phyloP scores from a whole-genome alignment of 129 eudicot species.

The Helianthus tuberosus region DNA sequence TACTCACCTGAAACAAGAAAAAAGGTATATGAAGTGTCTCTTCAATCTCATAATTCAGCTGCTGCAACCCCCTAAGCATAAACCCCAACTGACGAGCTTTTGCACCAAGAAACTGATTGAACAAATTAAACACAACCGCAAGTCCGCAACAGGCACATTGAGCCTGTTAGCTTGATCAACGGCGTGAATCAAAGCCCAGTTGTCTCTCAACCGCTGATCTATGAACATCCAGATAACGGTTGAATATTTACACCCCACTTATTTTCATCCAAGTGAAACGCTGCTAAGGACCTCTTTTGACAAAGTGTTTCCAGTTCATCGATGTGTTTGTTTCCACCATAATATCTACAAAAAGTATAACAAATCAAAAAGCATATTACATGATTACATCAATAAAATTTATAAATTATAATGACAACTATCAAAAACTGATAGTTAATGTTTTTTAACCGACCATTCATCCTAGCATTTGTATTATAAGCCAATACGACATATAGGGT shows the following conservation, averaged over 20 bases:
- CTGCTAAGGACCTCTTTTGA: slow-evolving; percentile 86
- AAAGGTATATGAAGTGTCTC: slow-evolving; percentile 62
- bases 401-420: background rate
- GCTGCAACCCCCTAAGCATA: slow-evolving; percentile 82
- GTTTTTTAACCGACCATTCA: no score
- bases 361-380: background rate
- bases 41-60: slow-evolving; percentile 47
- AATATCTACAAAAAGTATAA: slow-evolving; percentile 57
- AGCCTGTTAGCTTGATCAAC: no score
- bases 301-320: slow-evolving; percentile 89
- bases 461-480: no score
- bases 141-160: no score
- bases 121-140: slow-evolving; percentile 84
- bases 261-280: slow-evolving; percentile 78
- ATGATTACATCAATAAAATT: background rate
- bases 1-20: slow-evolving; percentile 68
- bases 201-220: no score
- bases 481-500: slow-evolving; percentile 78
- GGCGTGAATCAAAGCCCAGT: no score
- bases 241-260: slow-evolving; percentile 98
- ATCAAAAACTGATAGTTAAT: no score
- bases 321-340: slow-evolving; percentile 96
- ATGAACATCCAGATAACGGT: slow-evolving; percentile 91
- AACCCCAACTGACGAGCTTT: slow-evolving; percentile 94
- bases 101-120: slow-evolving; percentile 81